Percentiles rank a stretch among this genome's conserved stretches.
These are phyloP conservation scores for Mortierella polycephala DNA, from an alignment of 371 early-diverging fungal species.

Conservation along the genomic window DNA sequence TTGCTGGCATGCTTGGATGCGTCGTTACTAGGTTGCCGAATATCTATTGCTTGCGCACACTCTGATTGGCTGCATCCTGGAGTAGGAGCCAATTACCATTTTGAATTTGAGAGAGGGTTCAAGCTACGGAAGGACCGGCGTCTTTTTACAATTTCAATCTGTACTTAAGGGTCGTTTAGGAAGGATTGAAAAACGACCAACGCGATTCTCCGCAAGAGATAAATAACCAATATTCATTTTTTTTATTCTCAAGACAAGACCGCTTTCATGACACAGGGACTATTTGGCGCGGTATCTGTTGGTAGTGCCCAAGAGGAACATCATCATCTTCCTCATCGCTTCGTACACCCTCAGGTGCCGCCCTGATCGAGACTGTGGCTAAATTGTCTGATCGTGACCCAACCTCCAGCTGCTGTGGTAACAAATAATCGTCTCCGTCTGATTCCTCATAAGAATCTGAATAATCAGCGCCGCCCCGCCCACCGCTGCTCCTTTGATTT, in stretches of 20 bases:
- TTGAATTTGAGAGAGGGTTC: constrained; percentile 48
- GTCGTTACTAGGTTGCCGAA: not conserved
- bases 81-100: constrained; percentile 33
- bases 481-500: constrained; percentile 1
- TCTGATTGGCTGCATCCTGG: constrained; percentile 29
- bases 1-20: constrained; percentile 10
- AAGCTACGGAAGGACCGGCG: constrained; percentile 8
- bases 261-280: constrained; percentile 26
- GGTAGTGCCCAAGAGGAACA: constrained; percentile 62
- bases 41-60: constrained; percentile 5
- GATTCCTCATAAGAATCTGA: constrained; percentile 30
- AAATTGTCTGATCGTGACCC: constrained; percentile 31
- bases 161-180: constrained; percentile 17
- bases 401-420: constrained; percentile 6
- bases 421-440: constrained; percentile 13
- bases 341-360: constrained; percentile 13
- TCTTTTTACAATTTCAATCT: constrained; percentile 9
- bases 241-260: not conserved
- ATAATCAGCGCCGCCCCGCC: not conserved
- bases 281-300: constrained; percentile 34
- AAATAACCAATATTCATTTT: not conserved
- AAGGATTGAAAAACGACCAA: too few relatives aligned
- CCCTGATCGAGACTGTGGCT: constrained; percentile 16
- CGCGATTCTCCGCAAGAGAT: too few relatives aligned
- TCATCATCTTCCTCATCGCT: constrained; percentile 66